phyloP scores from a whole-genome alignment of 371 early-diverging fungal species.

The Capillidium rhysosporum region DNA sequence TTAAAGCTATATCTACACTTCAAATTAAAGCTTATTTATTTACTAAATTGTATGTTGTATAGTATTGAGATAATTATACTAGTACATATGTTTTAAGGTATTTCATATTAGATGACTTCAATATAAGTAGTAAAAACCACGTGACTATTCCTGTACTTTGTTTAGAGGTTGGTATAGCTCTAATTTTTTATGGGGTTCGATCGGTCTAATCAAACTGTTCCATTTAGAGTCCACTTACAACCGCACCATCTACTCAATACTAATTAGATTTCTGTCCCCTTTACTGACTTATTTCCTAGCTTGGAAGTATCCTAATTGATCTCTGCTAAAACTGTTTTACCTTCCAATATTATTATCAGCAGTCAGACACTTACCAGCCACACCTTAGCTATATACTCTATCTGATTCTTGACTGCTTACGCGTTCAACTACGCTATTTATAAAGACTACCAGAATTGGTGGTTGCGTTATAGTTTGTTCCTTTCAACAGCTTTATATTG shows the following conservation, averaged over 20 bases:
- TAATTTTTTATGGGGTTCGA: slow-evolving; percentile 32
- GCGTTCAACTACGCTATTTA: slow-evolving; percentile 15
- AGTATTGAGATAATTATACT: slow-evolving; percentile 33
- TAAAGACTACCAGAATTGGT: slow-evolving; percentile 14
- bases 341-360: slow-evolving; percentile 19
- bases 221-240: slow-evolving; percentile 25
- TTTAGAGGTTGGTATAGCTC: slow-evolving; percentile 18
- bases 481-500: slow-evolving; percentile 18
- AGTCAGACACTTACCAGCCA: slow-evolving; percentile 16
- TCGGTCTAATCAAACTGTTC: slow-evolving; percentile 39
- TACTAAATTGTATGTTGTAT: slow-evolving; percentile 1
- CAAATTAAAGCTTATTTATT: slow-evolving; percentile 30
- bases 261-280: slow-evolving; percentile 15
- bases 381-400: slow-evolving; percentile 7
- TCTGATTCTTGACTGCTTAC: slow-evolving; percentile 12
- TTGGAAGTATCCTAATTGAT: slow-evolving; percentile 16
- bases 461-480: slow-evolving; percentile 16
- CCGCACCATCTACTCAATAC: slow-evolving; percentile 15
- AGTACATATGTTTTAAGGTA: slow-evolving; percentile 26
- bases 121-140: slow-evolving; percentile 20
- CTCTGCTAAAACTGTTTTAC: slow-evolving; percentile 4
- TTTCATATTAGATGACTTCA: slow-evolving; percentile 23
- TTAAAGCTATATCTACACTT: slow-evolving; percentile 31
- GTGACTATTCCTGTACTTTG: slow-evolving; percentile 13
- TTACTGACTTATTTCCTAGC: slow-evolving; percentile 11